Conservation (phyloP, 257 asterid genomes). For the Anisodus tanguticus region DNA sequence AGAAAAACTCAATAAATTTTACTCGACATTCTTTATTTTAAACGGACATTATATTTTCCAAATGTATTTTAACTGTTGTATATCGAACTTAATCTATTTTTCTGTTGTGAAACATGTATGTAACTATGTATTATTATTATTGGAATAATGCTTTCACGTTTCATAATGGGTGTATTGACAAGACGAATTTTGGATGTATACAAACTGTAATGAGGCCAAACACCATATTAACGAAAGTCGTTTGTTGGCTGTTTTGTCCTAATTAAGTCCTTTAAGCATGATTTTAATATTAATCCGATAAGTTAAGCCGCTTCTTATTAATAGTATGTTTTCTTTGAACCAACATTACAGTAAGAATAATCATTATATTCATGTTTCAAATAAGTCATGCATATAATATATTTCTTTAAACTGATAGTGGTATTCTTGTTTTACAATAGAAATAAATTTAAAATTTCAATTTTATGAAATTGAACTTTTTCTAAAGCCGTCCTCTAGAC, state of each 20-base stretch:
- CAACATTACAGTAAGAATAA: neutral
- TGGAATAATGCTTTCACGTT: neutral
- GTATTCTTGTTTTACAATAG: neutral
- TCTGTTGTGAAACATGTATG: neutral
- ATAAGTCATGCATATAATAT: neutral
- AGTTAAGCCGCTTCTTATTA: neutral
- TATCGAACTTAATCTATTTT: neutral
- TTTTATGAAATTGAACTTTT: neutral
- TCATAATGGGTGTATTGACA: neutral
- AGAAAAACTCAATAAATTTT: neutral
- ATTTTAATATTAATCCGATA: slow-evolving; percentile 10
- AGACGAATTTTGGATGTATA: neutral
- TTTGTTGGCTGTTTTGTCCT: neutral
- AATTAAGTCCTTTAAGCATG: neutral
- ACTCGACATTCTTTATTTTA: neutral
- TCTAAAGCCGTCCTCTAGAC: neutral
- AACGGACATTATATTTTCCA: neutral
- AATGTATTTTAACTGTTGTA: neutral
- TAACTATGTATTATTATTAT: neutral
- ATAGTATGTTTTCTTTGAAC: slow-evolving; percentile 2
- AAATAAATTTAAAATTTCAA: neutral
- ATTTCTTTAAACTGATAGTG: neutral
- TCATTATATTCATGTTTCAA: neutral
- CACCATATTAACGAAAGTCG: neutral
- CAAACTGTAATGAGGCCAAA: neutral